phyloP scores from a whole-genome alignment of 2,329 filamentous ascomycete genomes.

The Colletotrichum zoysiae region DNA sequence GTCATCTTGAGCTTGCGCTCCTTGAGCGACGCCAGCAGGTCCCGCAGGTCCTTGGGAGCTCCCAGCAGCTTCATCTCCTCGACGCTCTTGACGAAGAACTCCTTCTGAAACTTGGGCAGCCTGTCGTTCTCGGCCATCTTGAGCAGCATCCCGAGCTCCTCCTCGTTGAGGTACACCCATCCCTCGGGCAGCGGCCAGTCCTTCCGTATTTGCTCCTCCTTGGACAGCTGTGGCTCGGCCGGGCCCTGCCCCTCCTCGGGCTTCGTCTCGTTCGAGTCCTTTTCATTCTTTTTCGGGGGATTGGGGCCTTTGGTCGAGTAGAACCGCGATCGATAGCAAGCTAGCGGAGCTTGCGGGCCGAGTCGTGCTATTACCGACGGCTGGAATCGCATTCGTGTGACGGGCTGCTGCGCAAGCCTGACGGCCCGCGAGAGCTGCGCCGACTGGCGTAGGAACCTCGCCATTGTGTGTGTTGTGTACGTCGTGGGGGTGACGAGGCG shows the following conservation, averaged over 20 bases:
- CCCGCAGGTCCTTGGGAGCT: conserved; percentile 75
- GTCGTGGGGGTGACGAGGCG: conserved; percentile 23
- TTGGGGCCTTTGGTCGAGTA: conserved; percentile 55
- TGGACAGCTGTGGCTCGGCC: conserved; percentile 40
- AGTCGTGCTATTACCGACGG: conserved; percentile 49
- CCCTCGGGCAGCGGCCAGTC: conserved; percentile 56
- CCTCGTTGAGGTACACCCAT: conserved; percentile 61
- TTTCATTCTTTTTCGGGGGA: conserved; percentile 55
- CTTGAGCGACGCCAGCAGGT: conserved; percentile 69
- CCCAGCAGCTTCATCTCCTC: conserved; percentile 75
- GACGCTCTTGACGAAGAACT: conserved; percentile 71
- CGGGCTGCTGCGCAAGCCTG: conserved; percentile 66
- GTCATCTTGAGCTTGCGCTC: conserved; percentile 57
- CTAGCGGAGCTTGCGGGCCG: conserved; percentile 51
- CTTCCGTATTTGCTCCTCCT: conserved; percentile 45
- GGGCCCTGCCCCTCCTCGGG: conserved; percentile 44
- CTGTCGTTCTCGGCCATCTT: conserved; percentile 68
- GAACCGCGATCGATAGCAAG: conserved; percentile 48
- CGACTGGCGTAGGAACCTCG: conserved; percentile 74
- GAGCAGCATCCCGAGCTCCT: conserved; percentile 66
- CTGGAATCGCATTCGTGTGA: conserved; percentile 61
- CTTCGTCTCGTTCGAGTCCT: conserved; percentile 43
- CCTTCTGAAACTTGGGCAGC: conserved; percentile 72
- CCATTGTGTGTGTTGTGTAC: conserved; percentile 61
- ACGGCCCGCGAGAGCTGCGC: conserved; percentile 74